Base-by-base conservation (phyloP, 108 stramenopile species). In the Seminavis robusta region DNA sequence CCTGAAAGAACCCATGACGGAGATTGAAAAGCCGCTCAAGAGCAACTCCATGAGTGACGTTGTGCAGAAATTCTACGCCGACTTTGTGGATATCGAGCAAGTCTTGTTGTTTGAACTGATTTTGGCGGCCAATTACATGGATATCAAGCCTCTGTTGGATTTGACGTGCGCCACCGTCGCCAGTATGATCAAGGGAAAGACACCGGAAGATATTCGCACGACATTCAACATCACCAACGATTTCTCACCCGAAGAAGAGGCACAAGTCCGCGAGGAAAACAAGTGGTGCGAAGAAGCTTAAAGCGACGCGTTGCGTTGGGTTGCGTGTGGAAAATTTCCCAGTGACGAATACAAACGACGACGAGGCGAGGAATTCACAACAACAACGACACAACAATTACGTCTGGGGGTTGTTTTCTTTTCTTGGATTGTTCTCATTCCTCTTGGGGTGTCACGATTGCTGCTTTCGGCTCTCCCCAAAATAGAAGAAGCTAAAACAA, bases 231-330 rank as follows among this genome's bases (percentile, higher is more conserved):
- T 99, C 68, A 84, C 82, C 44, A 98, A 99, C 73, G 98, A 98
- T 71, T 99, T 99, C 74, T 93, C 95, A 41, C 99, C 98, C 3
- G 98, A 98, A 65, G 98, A 99, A 60, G 99, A 99, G 83, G 97
- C 97, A 16, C 97, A 95, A 73, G 98, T 99, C 6, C 82, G 97
- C 33, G 98, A 98, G 70, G 98, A 99, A 83, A 99, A 99, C 86
- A 98, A 98, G 76, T 99, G 99, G 99, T 97, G 96, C 49, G 99
- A 99, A 77, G 98, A 98, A 56, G 92, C 98, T 19, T 97, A 88
- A 73, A 59, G 34, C n/a, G n/a, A n/a, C n/a, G n/a, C n/a, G n/a
- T n/a, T n/a, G n/a, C n/a, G n/a, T n/a, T n/a, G n/a, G n/a, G n/a
- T n/a, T n/a, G n/a, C n/a, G n/a, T n/a, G n/a, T n/a, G n/a, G n/a